Evolutionary conservation across 352 stramenopile genomes (phyloP), one percentile per base, ranked within the genome.

Genomic region (Pythium vanterpoolii): DNA sequence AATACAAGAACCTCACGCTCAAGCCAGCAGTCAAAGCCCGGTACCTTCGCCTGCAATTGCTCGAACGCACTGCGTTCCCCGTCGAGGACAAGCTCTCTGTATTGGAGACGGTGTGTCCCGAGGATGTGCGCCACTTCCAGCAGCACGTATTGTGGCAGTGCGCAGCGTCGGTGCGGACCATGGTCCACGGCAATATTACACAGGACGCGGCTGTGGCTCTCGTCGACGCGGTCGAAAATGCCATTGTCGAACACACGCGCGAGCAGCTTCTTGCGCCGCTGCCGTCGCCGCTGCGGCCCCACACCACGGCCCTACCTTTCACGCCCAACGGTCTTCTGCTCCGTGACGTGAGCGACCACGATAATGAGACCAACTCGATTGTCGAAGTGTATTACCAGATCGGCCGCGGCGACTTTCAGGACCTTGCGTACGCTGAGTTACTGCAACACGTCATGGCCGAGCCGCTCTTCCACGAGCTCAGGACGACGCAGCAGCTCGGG

Each of bases 301-400:
- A 78, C 49, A 89, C 75, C 18, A 89, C 69, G 4, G 73, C 64
- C 24, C 50, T 87, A 3, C 83, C 79, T 0, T 27, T 68, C n/a
- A 87, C 79, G 16, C 52, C 62, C 8, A 88, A 87, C 44, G 79
- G 79, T 0, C 44, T 91, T 10, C 56, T 90, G 21, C 55, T 93
- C 5, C 79, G 74, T 18, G 78, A 77, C 27, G 58, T 75, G 34
- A 93, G 80, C 53, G 77, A 90, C 40, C 74, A 89, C 30, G 61
- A 80, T 0, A 66, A 76, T 19, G 85, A 96, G 40, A 81, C 68
- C 18, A 96, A 96, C 59, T 90, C 77, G 47, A 72, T 87, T 11
- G 79, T 95, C 10, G 84, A 93, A 33, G 69, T 90, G 28, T 94
- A 95, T 56, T 95, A 89, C 69, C 87, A 96, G 62, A 72, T 95